A percentile compares a stretch with the other conserved stretches of the same genome.
phyloP scores from a whole-genome alignment of 2,329 filamentous ascomycete genomes.

The Venturia pyrina region DNA sequence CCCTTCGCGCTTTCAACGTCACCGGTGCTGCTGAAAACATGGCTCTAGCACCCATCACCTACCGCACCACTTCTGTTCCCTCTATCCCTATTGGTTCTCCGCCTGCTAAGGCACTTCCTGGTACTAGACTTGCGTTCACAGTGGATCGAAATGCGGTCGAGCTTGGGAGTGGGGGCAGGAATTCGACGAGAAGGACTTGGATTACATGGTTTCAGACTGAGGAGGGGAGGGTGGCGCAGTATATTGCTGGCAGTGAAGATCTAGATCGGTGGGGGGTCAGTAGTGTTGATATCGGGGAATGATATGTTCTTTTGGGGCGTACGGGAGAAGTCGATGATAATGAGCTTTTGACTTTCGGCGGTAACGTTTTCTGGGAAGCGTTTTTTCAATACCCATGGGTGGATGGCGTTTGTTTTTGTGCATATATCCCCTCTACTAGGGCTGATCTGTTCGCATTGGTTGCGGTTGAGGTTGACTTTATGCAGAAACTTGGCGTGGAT shows the following conservation, averaged over 20 bases:
- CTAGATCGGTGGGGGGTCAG: not conserved
- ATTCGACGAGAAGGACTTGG: constrained; percentile 6
- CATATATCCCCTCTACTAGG: too few relatives aligned
- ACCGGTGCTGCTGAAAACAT: not conserved
- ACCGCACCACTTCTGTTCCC: not conserved
- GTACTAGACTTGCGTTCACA: not conserved
- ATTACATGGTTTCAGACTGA: constrained; percentile 8
- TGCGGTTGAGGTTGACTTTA: too few relatives aligned
- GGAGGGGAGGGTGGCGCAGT: not conserved
- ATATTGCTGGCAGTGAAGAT: not conserved
- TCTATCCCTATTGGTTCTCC: not conserved
- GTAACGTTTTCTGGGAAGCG: too few relatives aligned
- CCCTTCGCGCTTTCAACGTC: constrained; percentile 4
- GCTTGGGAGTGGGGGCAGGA: not conserved
- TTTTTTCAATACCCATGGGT: too few relatives aligned
- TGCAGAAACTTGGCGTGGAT: too few relatives aligned
- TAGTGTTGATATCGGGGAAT: not conserved
- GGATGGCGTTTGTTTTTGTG: too few relatives aligned
- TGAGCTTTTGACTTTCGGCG: too few relatives aligned
- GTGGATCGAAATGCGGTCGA: not conserved
- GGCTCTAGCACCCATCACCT: not conserved
- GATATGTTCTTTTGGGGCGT: not conserved
- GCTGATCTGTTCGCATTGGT: too few relatives aligned
- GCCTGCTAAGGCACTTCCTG: not conserved
- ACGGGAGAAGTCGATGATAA: too few relatives aligned